A percentile compares a stretch with the other conserved stretches of the same genome.
phyloP scores from a whole-genome alignment of 805 yeast species.

The Myxozyma melibiosi region DNA sequence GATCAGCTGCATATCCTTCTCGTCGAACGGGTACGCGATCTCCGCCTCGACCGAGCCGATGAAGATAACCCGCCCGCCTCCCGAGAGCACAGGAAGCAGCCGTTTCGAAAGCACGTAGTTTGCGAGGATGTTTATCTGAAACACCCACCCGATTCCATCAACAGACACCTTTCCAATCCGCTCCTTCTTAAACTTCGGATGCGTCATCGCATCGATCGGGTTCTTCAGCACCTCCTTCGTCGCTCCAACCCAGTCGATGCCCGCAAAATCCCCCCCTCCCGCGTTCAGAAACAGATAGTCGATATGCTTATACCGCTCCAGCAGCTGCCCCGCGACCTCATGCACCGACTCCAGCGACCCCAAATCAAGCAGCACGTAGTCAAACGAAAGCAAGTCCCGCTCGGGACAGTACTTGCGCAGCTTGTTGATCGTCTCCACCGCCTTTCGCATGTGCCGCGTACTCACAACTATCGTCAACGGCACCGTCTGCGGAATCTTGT shows the following conservation, averaged over 20 bases:
- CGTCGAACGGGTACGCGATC: conserved; percentile 65
- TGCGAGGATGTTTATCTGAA: conserved; percentile 96
- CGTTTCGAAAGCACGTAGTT: conserved; percentile 83
- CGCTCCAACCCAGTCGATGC: conserved; percentile 86
- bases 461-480: conserved; percentile 82
- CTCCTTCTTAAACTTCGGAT: conserved; percentile 84
- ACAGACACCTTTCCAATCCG: conserved; percentile 68
- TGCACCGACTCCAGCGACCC: conserved; percentile 84
- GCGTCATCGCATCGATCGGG: conserved; percentile 84
- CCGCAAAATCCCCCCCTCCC: conserved; percentile 83
- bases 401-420: conserved; percentile 47
- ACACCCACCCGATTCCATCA: conserved; percentile 84
- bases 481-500: conserved; percentile 54
- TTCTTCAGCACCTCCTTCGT: conserved; percentile 61
- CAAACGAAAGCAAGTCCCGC: conserved; percentile 69
- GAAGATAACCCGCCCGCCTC: conserved; percentile 77
- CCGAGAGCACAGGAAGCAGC: conserved; percentile 55
- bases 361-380: conserved; percentile 87
- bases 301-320: conserved; percentile 62
- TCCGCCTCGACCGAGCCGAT: conserved; percentile 80
- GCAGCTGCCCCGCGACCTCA: conserved; percentile 70
- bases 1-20: conserved; percentile 73
- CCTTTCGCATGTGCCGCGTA: conserved; percentile 84
- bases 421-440: conserved; percentile 66
- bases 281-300: conserved; percentile 86